A percentile compares a stretch with the other conserved stretches of the same genome.
phyloP scores from a whole-genome alignment of 495 filamentous ascomycete species.

The Podospora conica region DNA sequence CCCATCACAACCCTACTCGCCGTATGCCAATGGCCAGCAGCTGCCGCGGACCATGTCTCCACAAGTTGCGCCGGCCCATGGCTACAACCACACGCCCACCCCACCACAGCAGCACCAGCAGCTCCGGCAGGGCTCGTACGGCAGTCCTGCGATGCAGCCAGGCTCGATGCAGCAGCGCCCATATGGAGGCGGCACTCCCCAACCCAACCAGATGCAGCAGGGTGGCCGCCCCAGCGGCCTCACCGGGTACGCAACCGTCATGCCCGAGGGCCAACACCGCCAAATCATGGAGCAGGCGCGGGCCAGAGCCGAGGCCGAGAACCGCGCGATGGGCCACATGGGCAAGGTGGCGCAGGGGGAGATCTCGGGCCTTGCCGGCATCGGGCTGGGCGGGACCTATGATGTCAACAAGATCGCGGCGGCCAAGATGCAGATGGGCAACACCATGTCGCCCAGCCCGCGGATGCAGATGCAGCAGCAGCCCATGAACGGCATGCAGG shows the following conservation, averaged over 20 bases:
- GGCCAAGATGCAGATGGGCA: slow-evolving; percentile 31
- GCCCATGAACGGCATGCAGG: slow-evolving; percentile 15
- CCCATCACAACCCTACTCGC: slow-evolving; percentile 22
- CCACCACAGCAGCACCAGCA: slow-evolving; percentile 30
- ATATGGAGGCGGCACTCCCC: slow-evolving; percentile 15
- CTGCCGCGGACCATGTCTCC: slow-evolving; percentile 32
- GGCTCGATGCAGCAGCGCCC: slow-evolving; percentile 25
- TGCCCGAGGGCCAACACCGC: slow-evolving; percentile 32
- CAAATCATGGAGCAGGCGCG: slow-evolving; percentile 42
- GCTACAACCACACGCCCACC: slow-evolving; percentile 27
- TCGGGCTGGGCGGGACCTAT: slow-evolving; percentile 31
- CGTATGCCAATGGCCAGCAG: slow-evolving; percentile 30
- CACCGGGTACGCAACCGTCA: slow-evolving; percentile 33
- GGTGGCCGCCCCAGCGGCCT: slow-evolving; percentile 16
- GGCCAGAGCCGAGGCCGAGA: slow-evolving; percentile 38
- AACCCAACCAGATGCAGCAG: slow-evolving; percentile 12
- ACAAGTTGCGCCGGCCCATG: slow-evolving; percentile 25
- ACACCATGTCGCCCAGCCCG: slow-evolving; percentile 20
- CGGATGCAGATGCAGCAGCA: slow-evolving; percentile 15
- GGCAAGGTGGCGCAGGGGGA: slow-evolving; percentile 29
- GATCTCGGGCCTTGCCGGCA: slow-evolving; percentile 31
- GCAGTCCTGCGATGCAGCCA: slow-evolving; percentile 23
- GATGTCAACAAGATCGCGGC: slow-evolving; percentile 33
- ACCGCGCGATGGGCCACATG: slow-evolving; percentile 30
- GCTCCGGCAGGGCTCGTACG: slow-evolving; percentile 20